Conservation (phyloP, 1,284 basidiomycete species). For the Naganishia cerealis region DNA sequence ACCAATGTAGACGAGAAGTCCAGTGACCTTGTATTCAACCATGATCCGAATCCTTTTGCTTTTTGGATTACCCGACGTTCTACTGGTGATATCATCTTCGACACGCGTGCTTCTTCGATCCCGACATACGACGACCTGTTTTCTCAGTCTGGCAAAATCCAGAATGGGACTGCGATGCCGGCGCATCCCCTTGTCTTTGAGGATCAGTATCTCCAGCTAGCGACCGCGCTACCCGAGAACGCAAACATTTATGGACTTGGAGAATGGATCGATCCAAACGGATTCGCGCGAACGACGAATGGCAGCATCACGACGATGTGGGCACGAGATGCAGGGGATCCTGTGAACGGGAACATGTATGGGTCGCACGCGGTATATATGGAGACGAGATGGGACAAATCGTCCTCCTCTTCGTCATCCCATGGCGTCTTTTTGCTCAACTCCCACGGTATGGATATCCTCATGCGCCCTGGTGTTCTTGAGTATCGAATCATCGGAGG, state of each 20-base stretch:
- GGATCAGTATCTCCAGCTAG: slow-evolving; percentile 71
- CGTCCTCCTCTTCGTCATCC: slow-evolving; percentile 43
- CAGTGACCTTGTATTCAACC: slow-evolving; percentile 62
- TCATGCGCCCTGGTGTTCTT: slow-evolving; percentile 59
- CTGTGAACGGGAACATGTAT: slow-evolving; percentile 57
- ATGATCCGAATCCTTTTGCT: slow-evolving; percentile 65
- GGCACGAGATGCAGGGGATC: slow-evolving; percentile 20
- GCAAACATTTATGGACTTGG: slow-evolving; percentile 77
- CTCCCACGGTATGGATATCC: slow-evolving; percentile 65
- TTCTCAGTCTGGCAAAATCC: slow-evolving; percentile 35
- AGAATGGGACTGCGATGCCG: slow-evolving; percentile 60
- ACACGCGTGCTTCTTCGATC: slow-evolving; percentile 66
- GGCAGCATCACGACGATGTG: slow-evolving; percentile 20
- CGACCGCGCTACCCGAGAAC: slow-evolving; percentile 45
- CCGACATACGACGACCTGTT: slow-evolving; percentile 57
- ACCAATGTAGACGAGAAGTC: slow-evolving; percentile 44
- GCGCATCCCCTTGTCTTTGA: slow-evolving; percentile 72
- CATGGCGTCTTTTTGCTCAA: slow-evolving; percentile 69
- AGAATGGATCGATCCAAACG: slow-evolving; percentile 53
- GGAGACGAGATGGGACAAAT: slow-evolving; percentile 63
- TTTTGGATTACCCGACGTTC: slow-evolving; percentile 74
- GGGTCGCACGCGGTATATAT: slow-evolving; percentile 69
- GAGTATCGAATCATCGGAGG: slow-evolving; percentile 68
- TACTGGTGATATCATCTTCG: slow-evolving; percentile 65
- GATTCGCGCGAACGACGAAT: slow-evolving; percentile 14